Evolutionary conservation across 306 rosid species (phyloP), one percentile per base, ranked within the genome.

Genomic region (Pterocarpus santalinus): DNA sequence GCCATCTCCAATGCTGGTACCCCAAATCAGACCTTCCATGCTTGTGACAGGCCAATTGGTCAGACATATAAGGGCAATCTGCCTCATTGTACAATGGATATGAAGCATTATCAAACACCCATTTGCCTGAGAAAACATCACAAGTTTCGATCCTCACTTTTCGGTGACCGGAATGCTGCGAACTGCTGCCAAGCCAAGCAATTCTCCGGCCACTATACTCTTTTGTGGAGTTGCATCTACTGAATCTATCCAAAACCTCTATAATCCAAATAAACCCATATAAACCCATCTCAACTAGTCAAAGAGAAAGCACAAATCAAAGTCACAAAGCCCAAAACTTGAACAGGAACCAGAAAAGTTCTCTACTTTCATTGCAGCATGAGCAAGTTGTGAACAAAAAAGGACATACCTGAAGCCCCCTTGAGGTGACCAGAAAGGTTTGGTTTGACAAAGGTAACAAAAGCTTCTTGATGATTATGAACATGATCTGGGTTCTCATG

Each of bases 11-110:
- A 55, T 86, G 77, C 79, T 90, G 99, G 83, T 93, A 91, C 33
- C 89, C 91, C 90, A 92, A 84, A 88, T 95, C 97, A 84, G 88
- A 73, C 81, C 99, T 81, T 67, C 98, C 99, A 81, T 95, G 99
- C 85, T 87, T 95, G 82, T 93, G 94, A 51, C 99, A 95, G 2
- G 99, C 92, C 90, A 95, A 84, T 90, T 95, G 99, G 79, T 95
- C 99, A 36, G 99, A 95, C 99, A 95, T 95, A 77, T 91, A 95
- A 66, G 99, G 97, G 85, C 99, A 95, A 39, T 81, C 86, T 0
- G 85, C 68, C 67, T 90, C 99, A 10, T 80, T 81, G 87, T 93
- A 95, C 64, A 95, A 72, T 39, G 99, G 99, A 85, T 91, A 64
- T 34, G 97, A 90, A 12, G 46, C 82, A 84, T 92, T 92, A 83